Evolutionary conservation across 2,329 filamentous ascomycete species (phyloP), one percentile per base, ranked within the genome.

Genomic region (Pseudodiploospora longispora): DNA sequence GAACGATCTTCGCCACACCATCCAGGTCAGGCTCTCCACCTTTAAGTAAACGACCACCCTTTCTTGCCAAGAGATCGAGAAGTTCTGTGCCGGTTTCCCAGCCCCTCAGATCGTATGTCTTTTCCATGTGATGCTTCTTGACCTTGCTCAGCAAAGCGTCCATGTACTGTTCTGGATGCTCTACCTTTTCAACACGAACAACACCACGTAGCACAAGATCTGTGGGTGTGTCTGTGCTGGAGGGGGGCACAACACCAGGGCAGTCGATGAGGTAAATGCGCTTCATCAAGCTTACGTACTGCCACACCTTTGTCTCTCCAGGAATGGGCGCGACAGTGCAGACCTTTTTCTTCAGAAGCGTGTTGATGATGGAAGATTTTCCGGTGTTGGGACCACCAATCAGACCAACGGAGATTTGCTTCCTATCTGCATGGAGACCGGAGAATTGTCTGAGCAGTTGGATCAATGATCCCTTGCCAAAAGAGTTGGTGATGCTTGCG

Each of bases 291-390:
- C 89, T 95, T 53, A 96, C 88, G 59, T 96, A 96, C 63, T 96
- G 91, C 91, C 93, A 97, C 30, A 96, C 86, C 67, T 96, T 97
- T 31, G 91, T 97, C 71, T 96, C 90, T 10, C 90, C 93, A 6
- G 93, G 91, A 50, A 97, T 95, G 5, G 91, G 93, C 6, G 93
- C 93, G 4, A 95, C 88, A 10, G 76, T 93, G 69, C 90, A 90
- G 35, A 96, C 90, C 63, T 93, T 90, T 72, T 96, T 97, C 64
- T 89, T 91, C 38, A 89, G 79, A 3, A 98, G 71, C 0, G 91
- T 95, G 68, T 98, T 98, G 69, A 98, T 97, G 54, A 98, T 93
- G 36, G 87, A 93, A 3, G 87, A 95, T 66, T 98, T 98, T 56
- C 93, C 93, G 1, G 87, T 90, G 57, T 97, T 98, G 4, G 93